phyloP scores from a whole-genome alignment of 2,329 filamentous ascomycete genomes.

The Clonostachys solani region DNA sequence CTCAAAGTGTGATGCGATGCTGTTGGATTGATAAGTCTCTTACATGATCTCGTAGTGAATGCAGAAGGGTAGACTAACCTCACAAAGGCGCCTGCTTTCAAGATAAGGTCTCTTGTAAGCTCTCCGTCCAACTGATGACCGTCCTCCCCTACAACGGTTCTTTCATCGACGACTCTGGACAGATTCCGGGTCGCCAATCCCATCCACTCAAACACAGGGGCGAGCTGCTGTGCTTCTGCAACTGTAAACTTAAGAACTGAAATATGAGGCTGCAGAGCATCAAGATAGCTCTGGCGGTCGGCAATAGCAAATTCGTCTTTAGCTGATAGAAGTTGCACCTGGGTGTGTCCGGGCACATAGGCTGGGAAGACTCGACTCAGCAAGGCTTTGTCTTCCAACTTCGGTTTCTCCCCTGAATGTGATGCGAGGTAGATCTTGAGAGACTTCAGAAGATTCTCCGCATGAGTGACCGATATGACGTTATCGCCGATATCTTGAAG shows the following conservation, averaged over 20 bases:
- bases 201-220: conserved; percentile 19
- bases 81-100: too few species aligned
- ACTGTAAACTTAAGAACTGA: conserved; percentile 21
- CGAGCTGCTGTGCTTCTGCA: conserved; percentile 15
- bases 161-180: conserved; percentile 17
- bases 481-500: conserved; percentile 5
- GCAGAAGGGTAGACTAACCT: too few species aligned
- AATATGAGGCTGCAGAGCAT: conserved; percentile 12
- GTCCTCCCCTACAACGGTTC: conserved; percentile 12
- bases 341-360: background rate
- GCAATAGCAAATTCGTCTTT: conserved; percentile 9
- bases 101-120: conserved; percentile 5
- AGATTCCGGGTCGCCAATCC: conserved; percentile 16
- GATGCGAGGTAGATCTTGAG: conserved; percentile 17
- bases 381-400: background rate
- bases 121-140: background rate
- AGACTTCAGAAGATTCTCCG: conserved; percentile 15
- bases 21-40: too few species aligned
- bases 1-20: too few species aligned
- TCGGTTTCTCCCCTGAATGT: too few species aligned
- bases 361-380: background rate
- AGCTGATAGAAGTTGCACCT: conserved; percentile 7
- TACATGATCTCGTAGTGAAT: too few species aligned
- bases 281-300: conserved; percentile 15
- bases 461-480: conserved; percentile 2